Evolutionary conservation across 306 rosid species (phyloP).

Genomic region (Neltuma alba): DNA sequence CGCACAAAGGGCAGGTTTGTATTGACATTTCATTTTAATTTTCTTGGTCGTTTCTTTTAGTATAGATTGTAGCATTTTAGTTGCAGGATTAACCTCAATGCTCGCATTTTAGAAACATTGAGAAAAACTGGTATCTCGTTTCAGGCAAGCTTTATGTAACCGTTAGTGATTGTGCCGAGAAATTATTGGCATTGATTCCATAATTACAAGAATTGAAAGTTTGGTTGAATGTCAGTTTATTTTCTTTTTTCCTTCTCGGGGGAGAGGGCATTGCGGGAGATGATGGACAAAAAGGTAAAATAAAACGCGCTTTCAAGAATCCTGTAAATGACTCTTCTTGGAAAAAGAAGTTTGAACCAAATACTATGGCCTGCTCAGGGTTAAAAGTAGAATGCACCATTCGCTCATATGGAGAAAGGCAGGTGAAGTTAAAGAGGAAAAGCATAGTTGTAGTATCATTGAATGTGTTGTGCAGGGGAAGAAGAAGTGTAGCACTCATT

Average conservation of each 20-base stretch:
- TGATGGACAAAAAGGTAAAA: neutral
- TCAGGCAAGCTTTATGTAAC: neutral
- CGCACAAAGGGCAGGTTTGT: conserved; percentile 78
- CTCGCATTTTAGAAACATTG: neutral
- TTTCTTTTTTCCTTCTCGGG: neutral
- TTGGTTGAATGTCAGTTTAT: neutral
- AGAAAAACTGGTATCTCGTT: neutral
- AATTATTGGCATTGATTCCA: neutral
- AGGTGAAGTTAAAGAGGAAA: neutral
- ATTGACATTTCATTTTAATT: neutral
- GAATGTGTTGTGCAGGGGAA: conserved; percentile 1
- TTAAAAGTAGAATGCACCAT: neutral
- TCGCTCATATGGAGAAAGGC: neutral
- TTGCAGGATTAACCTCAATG: neutral
- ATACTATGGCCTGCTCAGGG: neutral
- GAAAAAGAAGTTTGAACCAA: neutral
- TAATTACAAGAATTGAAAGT: neutral
- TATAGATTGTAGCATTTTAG: neutral
- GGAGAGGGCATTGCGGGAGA: neutral
- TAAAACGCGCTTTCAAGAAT: neutral
- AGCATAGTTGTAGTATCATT: neutral
- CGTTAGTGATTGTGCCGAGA: neutral
- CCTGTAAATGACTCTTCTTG: neutral
- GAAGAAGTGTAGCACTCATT: neutral
- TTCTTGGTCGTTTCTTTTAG: conserved; percentile 2